Base-by-base conservation (phyloP, 106 monocot genomes). In the Iris macrosiphon region DNA sequence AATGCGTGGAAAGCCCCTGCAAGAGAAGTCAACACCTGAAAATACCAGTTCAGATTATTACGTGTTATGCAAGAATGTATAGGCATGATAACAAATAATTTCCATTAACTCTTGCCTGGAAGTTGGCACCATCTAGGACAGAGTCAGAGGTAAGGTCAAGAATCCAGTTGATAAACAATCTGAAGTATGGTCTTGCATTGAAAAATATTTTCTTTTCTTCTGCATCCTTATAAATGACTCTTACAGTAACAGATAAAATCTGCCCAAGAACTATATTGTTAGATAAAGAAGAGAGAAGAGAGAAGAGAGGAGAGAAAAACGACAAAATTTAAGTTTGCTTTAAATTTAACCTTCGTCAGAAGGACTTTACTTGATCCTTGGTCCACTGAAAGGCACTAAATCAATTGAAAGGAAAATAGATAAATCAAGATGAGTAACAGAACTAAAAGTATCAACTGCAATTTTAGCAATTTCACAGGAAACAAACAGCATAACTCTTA, bases 151-250 rank as follows among this genome's bases (percentile, higher is more conserved):
- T 48, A 46, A 99, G 78, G 33, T 99, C 98, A 64, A 70, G 58
- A 40, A 99, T 67, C 75, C 72, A 99, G 63, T 99, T 84, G 40
- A 87, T 52, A 68, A 91, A 91, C 38, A 99, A 57, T 46, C 98
- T 83, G 38, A 99, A 99, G 37, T 84, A 99, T 57, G 91, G 98
- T 53, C 87, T 78, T 9, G 98, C 77, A 38, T 98, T 90, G 51
- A 98, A 98, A 29, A 45, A 72, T 26, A 61, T 27, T 56, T 91
- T 91, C 67, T 81, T 91, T 57, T 98, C 91, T 61, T 98, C 98
- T 7, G 81, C 78, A 69, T 99, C 98, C 58, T 79, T 99, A 15
- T 75, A 74, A 44, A 87, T 67, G 19, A 65, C 64, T 72, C 68
- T 83, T 23, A 68, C 67, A 53, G 67, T 62, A 8, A 80, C 86